Conservation (phyloP, 768 basidiomycete species). For the Pleurotus eryngii region DNA sequence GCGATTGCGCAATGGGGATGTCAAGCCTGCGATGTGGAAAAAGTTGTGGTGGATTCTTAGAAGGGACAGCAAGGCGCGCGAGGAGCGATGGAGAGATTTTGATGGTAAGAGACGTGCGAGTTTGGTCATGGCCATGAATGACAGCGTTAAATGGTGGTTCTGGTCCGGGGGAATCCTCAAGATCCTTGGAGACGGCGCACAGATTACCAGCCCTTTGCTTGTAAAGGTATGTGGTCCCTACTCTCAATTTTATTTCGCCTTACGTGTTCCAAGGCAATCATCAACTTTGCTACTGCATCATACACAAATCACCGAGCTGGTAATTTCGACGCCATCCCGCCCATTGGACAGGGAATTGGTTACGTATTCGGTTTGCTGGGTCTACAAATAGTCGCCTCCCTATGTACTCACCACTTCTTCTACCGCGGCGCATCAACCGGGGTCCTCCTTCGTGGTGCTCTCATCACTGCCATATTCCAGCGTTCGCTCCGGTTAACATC, state of each 20-base stretch:
- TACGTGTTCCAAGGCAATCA: slow-evolving; percentile 49
- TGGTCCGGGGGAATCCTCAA: slow-evolving; percentile 67
- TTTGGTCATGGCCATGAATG: slow-evolving; percentile 67
- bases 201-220: slow-evolving; percentile 71
- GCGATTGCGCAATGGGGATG: slow-evolving; percentile 60
- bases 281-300: slow-evolving; percentile 64
- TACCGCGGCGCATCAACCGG: slow-evolving; percentile 72
- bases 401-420: slow-evolving; percentile 82
- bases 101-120: slow-evolving; percentile 64
- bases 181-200: slow-evolving; percentile 65
- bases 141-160: slow-evolving; percentile 74
- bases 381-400: slow-evolving; percentile 63
- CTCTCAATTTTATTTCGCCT: neutral
- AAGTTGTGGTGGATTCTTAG: slow-evolving; percentile 58
- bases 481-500: slow-evolving; percentile 74
- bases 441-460: slow-evolving; percentile 76
- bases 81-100: slow-evolving; percentile 61
- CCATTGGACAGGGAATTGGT: slow-evolving; percentile 63
- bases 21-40: slow-evolving; percentile 50
- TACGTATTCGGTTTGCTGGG: slow-evolving; percentile 66
- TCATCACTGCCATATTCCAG: slow-evolving; percentile 85
- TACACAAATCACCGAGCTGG: slow-evolving; percentile 42
- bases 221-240: slow-evolving; percentile 56
- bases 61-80: slow-evolving; percentile 48
- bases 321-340: slow-evolving; percentile 25